Percentiles rank a stretch among this genome's conserved stretches.
phyloP scores from a whole-genome alignment of 177 flowering plant species.

The Tripterygium wilfordii region DNA sequence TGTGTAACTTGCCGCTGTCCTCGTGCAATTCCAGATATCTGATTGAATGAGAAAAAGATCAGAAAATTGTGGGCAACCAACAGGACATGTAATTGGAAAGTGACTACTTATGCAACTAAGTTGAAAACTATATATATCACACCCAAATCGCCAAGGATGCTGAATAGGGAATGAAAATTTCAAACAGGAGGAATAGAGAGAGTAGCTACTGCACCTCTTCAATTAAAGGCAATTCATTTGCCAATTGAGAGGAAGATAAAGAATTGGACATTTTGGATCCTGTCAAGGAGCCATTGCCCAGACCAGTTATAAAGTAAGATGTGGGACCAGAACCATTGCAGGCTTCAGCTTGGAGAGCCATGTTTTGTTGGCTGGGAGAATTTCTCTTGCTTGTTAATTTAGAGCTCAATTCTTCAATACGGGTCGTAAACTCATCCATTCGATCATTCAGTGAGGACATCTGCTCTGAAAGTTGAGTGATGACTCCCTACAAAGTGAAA shows the following conservation, averaged over 20 bases:
- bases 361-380: slow-evolving; percentile 59
- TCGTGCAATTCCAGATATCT: slow-evolving; percentile 54
- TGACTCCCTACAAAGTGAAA: slow-evolving; percentile 40
- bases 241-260: slow-evolving; percentile 67
- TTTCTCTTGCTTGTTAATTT: slow-evolving; percentile 40
- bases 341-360: slow-evolving; percentile 51
- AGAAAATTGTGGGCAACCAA: not conserved
- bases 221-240: slow-evolving; percentile 60
- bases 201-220: slow-evolving; percentile 63
- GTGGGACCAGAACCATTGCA: slow-evolving; percentile 81
- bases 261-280: slow-evolving; percentile 54
- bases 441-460: slow-evolving; percentile 77
- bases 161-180: not conserved
- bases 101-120: too few species aligned
- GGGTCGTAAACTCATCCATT: slow-evolving; percentile 84
- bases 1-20: slow-evolving; percentile 80
- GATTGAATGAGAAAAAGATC: slow-evolving; percentile 1
- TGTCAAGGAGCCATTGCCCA: slow-evolving; percentile 64
- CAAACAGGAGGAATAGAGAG: not conserved
- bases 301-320: slow-evolving; percentile 55
- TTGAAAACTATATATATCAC: too few species aligned
- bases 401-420: slow-evolving; percentile 75
- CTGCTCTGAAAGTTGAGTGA: slow-evolving; percentile 83
- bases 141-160: not conserved
- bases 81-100: too few species aligned